A percentile compares a stretch with the other conserved stretches of the same genome.
Evolutionary conservation across 495 filamentous ascomycete species (phyloP).

Genomic region (Pyrenula aspistea): DNA sequence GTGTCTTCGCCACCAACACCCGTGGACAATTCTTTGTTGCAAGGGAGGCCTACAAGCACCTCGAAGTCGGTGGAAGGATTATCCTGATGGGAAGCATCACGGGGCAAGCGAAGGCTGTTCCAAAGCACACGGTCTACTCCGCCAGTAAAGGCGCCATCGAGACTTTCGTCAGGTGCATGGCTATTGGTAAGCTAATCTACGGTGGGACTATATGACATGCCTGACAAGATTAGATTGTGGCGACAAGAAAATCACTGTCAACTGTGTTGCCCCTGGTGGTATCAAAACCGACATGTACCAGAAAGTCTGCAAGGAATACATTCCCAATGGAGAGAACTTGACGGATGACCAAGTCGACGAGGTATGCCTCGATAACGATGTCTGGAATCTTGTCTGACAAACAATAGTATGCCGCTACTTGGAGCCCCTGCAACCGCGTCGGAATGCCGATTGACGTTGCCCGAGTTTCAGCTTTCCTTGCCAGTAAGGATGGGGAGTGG

Average conservation of each 20-base stretch:
- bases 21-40: constrained; percentile 78
- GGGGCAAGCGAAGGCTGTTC: constrained; percentile 41
- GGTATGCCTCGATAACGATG: too few species aligned
- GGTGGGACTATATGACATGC: too few species aligned
- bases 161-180: constrained; percentile 64
- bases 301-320: constrained; percentile 18
- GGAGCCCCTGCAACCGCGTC: constrained; percentile 37
- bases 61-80: constrained; percentile 53
- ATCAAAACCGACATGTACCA: constrained; percentile 74
- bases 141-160: constrained; percentile 69
- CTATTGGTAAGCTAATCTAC: too few species aligned
- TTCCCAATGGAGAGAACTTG: constrained; percentile 23
- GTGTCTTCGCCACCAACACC: constrained; percentile 65
- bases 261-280: constrained; percentile 63
- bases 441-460: constrained; percentile 47
- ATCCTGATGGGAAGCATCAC: constrained; percentile 45
- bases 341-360: constrained; percentile 24
- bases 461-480: constrained; percentile 42
- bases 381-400: too few species aligned
- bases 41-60: constrained; percentile 59
- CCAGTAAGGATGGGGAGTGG: constrained; percentile 45
- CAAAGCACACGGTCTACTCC: constrained; percentile 64
- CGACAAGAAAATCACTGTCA: constrained; percentile 63
- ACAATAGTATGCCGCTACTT: background rate
- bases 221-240: too few species aligned